phyloP scores from a whole-genome alignment of 352 stramenopile species.

The Globisporangium paddicum region DNA sequence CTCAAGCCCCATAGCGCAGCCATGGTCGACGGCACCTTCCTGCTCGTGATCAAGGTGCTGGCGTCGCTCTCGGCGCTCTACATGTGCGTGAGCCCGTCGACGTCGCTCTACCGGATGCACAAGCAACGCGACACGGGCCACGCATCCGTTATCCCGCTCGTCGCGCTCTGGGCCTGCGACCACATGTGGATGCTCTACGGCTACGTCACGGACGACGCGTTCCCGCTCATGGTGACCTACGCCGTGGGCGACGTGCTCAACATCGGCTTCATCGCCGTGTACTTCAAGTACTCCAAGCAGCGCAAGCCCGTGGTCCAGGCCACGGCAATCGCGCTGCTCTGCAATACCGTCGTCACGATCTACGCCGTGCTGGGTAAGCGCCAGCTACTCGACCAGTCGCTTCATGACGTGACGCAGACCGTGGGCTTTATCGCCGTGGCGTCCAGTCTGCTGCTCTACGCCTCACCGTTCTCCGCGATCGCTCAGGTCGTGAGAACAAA shows the following conservation, averaged over 20 bases:
- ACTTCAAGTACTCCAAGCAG: conserved; percentile 35
- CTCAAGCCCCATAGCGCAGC: neutral
- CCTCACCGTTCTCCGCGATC: conserved; percentile 56
- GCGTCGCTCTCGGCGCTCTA: conserved; percentile 64
- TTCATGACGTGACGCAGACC: conserved; percentile 22
- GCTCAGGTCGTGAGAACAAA: conserved; percentile 44
- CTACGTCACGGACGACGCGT: conserved; percentile 39
- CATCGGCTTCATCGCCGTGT: conserved; percentile 42
- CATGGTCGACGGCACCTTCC: conserved; percentile 21
- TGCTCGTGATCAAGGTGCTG: conserved; percentile 48
- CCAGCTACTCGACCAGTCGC: conserved; percentile 21
- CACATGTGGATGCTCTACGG: conserved; percentile 74
- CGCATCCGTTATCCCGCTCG: conserved; percentile 47
- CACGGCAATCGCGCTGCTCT: conserved; percentile 24
- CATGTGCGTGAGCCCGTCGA: conserved; percentile 66
- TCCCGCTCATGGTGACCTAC: conserved; percentile 51
- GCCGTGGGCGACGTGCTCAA: conserved; percentile 41
- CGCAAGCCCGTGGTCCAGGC: conserved; percentile 31
- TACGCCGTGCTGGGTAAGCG: conserved; percentile 44
- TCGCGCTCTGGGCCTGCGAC: conserved; percentile 61
- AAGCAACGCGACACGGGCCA: conserved; percentile 35
- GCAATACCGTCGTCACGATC: conserved; percentile 35
- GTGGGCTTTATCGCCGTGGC: conserved; percentile 42
- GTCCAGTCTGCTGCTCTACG: conserved; percentile 60
- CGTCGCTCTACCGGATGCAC: conserved; percentile 46